Percentiles rank a stretch among this genome's conserved stretches.
phyloP scores from a whole-genome alignment of 2,329 filamentous ascomycete species.

The Lasiodiplodia hormozganensis region DNA sequence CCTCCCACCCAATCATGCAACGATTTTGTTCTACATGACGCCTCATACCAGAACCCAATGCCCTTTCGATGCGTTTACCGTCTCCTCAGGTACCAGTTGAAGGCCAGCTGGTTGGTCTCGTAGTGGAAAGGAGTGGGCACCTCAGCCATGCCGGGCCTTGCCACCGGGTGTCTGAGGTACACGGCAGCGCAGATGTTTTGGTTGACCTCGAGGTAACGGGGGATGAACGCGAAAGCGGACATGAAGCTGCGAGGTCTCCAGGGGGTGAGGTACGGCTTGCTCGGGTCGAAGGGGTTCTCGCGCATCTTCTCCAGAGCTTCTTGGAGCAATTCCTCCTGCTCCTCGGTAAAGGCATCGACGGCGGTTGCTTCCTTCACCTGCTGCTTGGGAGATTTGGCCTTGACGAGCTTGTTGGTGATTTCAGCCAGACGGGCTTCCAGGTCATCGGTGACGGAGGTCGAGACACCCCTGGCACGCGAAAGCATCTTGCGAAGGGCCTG shows the following conservation, averaged over 20 bases:
- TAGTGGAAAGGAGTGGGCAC: conserved; percentile 78
- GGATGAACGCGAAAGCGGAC: conserved; percentile 92
- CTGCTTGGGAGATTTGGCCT: conserved; percentile 29
- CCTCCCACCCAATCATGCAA: conserved; percentile 9
- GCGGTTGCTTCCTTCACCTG: conserved; percentile 2
- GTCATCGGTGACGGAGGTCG: conserved; percentile 48
- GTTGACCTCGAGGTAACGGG: conserved; percentile 95
- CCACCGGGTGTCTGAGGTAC: conserved; percentile 93
- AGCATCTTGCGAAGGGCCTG: conserved; percentile 70
- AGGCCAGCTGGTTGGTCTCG: conserved; percentile 78
- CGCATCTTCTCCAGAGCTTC: conserved; percentile 62
- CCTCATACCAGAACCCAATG: conserved; percentile 1
- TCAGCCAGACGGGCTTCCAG: conserved; percentile 56
- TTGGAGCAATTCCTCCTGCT: conserved; percentile 63
- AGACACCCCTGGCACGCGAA: conserved; percentile 54
- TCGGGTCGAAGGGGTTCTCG: conserved; percentile 77
- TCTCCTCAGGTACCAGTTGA: conserved; percentile 91
- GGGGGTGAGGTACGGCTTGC: conserved; percentile 88
- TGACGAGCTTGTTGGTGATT: conserved; percentile 34
- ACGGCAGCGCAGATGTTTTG: conserved; percentile 96
- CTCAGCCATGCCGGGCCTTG: conserved; percentile 76
- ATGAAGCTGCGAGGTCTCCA: conserved; percentile 89
- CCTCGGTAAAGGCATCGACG: conserved; percentile 23
- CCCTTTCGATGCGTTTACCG: conserved; percentile 54
- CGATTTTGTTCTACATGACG: conserved; percentile 20